Evolutionary conservation across 129 eudicot species (phyloP), one percentile per base, ranked within the genome.

Genomic region (Flaveria brownii): DNA sequence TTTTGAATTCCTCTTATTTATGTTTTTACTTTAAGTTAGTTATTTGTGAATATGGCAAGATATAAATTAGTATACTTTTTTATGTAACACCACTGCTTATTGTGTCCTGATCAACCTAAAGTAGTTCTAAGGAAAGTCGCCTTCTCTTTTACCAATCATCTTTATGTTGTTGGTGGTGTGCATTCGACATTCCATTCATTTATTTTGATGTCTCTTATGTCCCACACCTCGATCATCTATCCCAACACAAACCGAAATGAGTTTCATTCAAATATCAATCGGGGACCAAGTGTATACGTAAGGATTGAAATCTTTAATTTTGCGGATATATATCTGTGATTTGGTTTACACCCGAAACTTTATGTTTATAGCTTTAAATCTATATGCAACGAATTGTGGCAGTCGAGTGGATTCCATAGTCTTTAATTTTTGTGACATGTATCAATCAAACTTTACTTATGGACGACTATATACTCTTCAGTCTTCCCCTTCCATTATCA

Each of bases 351-450:
- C 33, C 17, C 8, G 10, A 26, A 26, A 25, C 16, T 28, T 28
- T n/a, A 13, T 12, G 41, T 11, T 13, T 63, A 30, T 28, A 28
- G 11, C 68, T 63, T 63, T 61, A 25, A 12, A 25, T 18, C 7
- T 22, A 23, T 22, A 13, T 60, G 8, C 17, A 60, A 60, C 13
- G 36, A n/a, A 60, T 23, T 63, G 68, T 63, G 68, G 68, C 68
- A 30, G 43, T 63, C 68, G 45, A 28, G 45, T 63, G 45, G 68
- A 63, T 28, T 63, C 68, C 45, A 30, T 63, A 8, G 30, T 63
- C 68, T 28, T 28, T 63, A 63, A 28, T 28, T 5, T 25, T 63
- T 28, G 42, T 28, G 68, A 14, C 68, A 63, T 28, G 30, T 5
- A 63, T 14, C 11, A 28, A 63, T 30, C 43, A 43, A 63, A 30